Base-by-base conservation (phyloP, 345 rosid genomes). In the Ceriops tagal region DNA sequence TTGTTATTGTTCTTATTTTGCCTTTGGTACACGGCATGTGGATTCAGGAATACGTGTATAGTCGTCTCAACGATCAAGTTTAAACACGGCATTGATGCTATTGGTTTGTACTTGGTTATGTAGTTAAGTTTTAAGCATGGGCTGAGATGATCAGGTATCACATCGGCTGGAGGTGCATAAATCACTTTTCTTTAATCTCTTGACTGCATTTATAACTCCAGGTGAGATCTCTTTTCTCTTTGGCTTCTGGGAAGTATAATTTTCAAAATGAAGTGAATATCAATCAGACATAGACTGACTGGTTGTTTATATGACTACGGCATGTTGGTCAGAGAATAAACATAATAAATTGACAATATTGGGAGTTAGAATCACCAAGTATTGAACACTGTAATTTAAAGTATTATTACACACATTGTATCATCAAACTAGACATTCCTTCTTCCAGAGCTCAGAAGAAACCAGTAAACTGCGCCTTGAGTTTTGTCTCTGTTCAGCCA, bases 351-450 rank as follows among this genome's bases (percentile, higher is more conserved):
- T 58, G 58, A 69, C 26, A 67, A 31, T 39, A 47, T 57, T 53
- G 13, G n/a, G 60, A 56, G 61, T 43, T n/a, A 26, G 39, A 53
- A 47, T 32, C 26, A n/a, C 47, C 30, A 60, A 9, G 52, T 52
- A 70, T 69, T 11, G 26, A 43, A 57, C 51, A 20, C 43, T 55
- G 66, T 30, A 73, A 35, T 32, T 53, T 3, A 15, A 9, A 68
- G 27, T 66, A 61, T 61, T 34, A 51, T 51, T 67, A 66, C 62
- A 71, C 39, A 28, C 31, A 6, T 34, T 7, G 1, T 32, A 57
- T 35, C 56, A 65, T 31, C 35, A 28, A 68, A 28, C 59, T 22
- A 22, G 27, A 32, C 20, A 58, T n/a, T 32, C 39, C 27, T 55
- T 53, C 51, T 39, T 28, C 8, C 68, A 3, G 22, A 26, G 39